These are phyloP conservation scores for Phytophthora foliorum DNA, from an alignment of 352 stramenopile species.

Conservation along the genomic window DNA sequence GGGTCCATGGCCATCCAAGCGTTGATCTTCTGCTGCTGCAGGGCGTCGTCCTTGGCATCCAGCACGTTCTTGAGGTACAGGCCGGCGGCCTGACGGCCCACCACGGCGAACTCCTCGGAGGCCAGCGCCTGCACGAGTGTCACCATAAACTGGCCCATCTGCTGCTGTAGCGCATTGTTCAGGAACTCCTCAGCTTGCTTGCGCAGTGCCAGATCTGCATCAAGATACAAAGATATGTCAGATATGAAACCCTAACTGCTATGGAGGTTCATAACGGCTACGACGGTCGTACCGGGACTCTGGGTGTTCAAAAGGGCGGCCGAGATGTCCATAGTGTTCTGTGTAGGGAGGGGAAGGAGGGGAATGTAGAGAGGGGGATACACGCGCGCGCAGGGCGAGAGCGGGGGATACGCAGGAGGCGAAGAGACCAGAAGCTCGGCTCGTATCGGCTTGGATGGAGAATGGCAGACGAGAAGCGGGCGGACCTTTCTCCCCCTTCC, in stretches of 20 bases:
- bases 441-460: slow-evolving; percentile 19
- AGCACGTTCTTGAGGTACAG: slow-evolving; percentile 91
- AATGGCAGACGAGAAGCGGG: slow-evolving; percentile 50
- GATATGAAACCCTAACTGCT: neutral
- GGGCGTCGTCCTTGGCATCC: slow-evolving; percentile 84
- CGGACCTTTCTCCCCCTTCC: slow-evolving; percentile 5
- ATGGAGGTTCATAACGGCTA: neutral
- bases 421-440: slow-evolving; percentile 1
- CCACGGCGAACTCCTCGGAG: slow-evolving; percentile 79
- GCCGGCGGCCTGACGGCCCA: slow-evolving; percentile 81
- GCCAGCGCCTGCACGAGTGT: slow-evolving; percentile 84
- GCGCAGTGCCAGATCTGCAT: slow-evolving; percentile 67
- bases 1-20: slow-evolving; percentile 84
- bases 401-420: neutral
- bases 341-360: neutral
- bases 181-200: slow-evolving; percentile 88
- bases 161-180: slow-evolving; percentile 80
- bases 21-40: slow-evolving; percentile 85
- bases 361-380: neutral
- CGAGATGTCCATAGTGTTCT: slow-evolving; percentile 81
- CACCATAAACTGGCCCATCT: slow-evolving; percentile 89
- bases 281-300: slow-evolving; percentile 58
- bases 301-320: slow-evolving; percentile 83
- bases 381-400: neutral
- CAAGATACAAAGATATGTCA: slow-evolving; percentile 14